Conservation (phyloP, 441 rosid species). For the Euphorbia corollata region DNA sequence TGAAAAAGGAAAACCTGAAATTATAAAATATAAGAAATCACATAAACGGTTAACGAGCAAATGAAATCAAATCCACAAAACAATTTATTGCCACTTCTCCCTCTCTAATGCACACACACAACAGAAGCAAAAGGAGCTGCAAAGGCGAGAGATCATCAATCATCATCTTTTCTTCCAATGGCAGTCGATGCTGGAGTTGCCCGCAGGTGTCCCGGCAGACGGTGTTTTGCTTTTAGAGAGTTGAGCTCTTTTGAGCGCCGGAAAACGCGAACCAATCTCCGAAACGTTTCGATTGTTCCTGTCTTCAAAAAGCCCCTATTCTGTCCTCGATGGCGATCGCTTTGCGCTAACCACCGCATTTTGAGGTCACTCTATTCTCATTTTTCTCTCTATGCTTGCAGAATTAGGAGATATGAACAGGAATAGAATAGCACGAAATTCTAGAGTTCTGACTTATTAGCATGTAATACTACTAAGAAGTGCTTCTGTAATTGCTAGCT, state of each 20-base stretch:
- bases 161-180: conserved; percentile 10
- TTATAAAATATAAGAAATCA: neutral
- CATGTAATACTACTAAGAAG: neutral
- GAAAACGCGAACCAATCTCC: conserved; percentile 35
- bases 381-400: neutral
- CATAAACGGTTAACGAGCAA: conserved; percentile 14
- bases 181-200: conserved; percentile 30
- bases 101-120: neutral
- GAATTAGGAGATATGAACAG: neutral
- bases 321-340: conserved; percentile 34
- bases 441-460: neutral
- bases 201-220: conserved; percentile 41
- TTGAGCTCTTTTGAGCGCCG: conserved; percentile 29
- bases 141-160: neutral
- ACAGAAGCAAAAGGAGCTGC: neutral
- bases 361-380: conserved; percentile 29
- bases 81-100: conserved; percentile 10
- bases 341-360: conserved; percentile 37
- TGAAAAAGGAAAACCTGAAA: neutral
- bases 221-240: conserved; percentile 28
- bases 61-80: conserved; percentile 10
- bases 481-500: neutral
- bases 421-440: neutral
- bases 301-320: conserved; percentile 33
- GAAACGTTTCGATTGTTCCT: conserved; percentile 40